Base-by-base conservation (phyloP, 345 rosid species). In the Salix dunnii region DNA sequence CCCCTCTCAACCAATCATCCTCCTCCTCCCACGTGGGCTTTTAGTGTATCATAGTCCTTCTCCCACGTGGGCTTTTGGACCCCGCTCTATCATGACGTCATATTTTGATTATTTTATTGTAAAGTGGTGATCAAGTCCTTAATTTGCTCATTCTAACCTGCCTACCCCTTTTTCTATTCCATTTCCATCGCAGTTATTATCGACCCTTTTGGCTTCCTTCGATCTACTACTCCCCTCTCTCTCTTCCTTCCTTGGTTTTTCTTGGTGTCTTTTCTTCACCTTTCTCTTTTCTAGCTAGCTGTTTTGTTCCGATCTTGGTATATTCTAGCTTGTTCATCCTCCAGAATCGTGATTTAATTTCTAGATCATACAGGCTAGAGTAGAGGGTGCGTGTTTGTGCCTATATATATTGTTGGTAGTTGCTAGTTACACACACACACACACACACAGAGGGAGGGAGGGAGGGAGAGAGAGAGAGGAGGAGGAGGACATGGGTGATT, bases 1-100 rank as follows among this genome's bases (percentile, higher is more conserved):
- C 97, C 83, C 77, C 81, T 86, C 84, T 74, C 89, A 81, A 40
- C 97, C 96, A 91, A 92, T 90, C 90, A 77, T 71, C 83, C 6
- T n/a, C 74, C 43, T 58, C 67, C 72, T 33, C 89, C 90, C 96
- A 87, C 91, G 92, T 91, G 98, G 85, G 81, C 1, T 12, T 40
- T 40, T 40, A 40, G 43, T 40, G 3, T 40, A 40, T 12, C 12
- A 10, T 40, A 10, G 43, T n/a, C 74, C 43, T 58, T 63, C 72
- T 38, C 89, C 91, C 96, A 87, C 91, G 92, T 91, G 98, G 85
- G 81, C 1, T 10, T 2, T 7, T 61, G 78, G 91, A 78, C 78
- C 90, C 93, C 85, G 74, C 78, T 31, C 36, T 43, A 58, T 73
- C 10, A 40, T 74, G 66, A 55, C 49, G 67, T 79, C 77, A 27